Percentiles rank a stretch among this genome's conserved stretches.
These are phyloP conservation scores for Echeveria elegans DNA, from an alignment of 164 flowering plant genomes.

Conservation along the genomic window DNA sequence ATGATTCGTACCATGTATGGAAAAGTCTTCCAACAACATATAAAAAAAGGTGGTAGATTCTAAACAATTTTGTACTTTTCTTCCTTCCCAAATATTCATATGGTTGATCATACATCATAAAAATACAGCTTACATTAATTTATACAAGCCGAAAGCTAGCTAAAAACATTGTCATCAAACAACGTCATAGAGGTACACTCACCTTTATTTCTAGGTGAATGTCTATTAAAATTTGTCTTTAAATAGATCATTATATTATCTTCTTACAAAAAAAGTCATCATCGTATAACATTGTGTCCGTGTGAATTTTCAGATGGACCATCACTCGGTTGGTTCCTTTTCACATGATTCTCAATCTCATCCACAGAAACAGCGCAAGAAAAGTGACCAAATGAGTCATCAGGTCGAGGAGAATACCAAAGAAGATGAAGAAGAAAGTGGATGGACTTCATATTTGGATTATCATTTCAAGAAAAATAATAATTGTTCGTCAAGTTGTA, in stretches of 20 bases:
- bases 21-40: too few species aligned
- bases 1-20: too few species aligned
- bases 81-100: too few species aligned
- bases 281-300: neutral
- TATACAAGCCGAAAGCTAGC: too few species aligned
- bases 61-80: too few species aligned
- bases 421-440: neutral
- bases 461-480: neutral
- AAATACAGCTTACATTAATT: too few species aligned
- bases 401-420: neutral
- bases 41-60: too few species aligned
- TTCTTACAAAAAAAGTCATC: neutral
- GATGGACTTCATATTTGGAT: slow-evolving; percentile 3
- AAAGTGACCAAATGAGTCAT: neutral
- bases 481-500: neutral
- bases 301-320: neutral
- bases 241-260: neutral
- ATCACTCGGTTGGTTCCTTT: neutral
- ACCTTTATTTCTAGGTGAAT: neutral
- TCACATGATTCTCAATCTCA: neutral
- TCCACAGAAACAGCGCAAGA: neutral
- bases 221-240: neutral
- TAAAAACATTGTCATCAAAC: too few species aligned
- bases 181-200: too few species aligned
- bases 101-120: too few species aligned